phyloP scores from a whole-genome alignment of 768 basidiomycete genomes.

The Boletus eberwhitei region DNA sequence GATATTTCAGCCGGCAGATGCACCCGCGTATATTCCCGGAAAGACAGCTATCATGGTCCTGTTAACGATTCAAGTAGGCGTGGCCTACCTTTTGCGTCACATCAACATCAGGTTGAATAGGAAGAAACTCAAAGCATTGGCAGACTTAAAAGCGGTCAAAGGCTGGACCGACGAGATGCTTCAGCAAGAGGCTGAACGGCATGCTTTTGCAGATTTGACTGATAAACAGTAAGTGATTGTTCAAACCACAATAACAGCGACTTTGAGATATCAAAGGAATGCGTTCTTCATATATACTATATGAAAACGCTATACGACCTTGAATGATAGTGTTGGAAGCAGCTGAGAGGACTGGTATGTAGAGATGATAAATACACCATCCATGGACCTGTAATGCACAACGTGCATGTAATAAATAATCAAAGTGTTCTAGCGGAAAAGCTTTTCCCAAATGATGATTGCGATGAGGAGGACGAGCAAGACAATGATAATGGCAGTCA shows the following conservation, averaged over 20 bases:
- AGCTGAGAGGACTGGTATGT: conserved; percentile 15
- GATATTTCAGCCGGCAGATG: conserved; percentile 26
- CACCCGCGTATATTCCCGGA: conserved; percentile 31
- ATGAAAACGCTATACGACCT: conserved; percentile 7
- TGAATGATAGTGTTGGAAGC: neutral
- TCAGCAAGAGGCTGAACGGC: conserved; percentile 20
- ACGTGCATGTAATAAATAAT: conserved; percentile 16
- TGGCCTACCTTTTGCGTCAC: conserved; percentile 16
- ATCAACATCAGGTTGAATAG: conserved; percentile 25
- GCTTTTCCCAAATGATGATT: conserved; percentile 79
- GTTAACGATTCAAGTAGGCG: conserved; percentile 20
- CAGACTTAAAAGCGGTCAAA: conserved; percentile 13
- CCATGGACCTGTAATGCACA: conserved; percentile 10
- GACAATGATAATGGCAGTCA: conserved; percentile 82
- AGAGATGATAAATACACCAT: conserved; percentile 27
- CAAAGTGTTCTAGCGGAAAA: conserved; percentile 39
- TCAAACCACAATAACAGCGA: neutral
- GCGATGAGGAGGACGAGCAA: conserved; percentile 82
- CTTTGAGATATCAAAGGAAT: conserved; percentile 23
- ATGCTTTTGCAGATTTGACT: conserved; percentile 29
- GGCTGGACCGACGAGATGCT: conserved; percentile 27
- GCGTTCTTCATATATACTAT: conserved; percentile 35
- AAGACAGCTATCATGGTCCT: conserved; percentile 34
- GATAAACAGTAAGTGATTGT: conserved; percentile 22
- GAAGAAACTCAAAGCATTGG: conserved; percentile 12